These are phyloP conservation scores for Rhododendron kiyosumense DNA, from an alignment of 148 eudicot genomes.

Conservation along the genomic window DNA sequence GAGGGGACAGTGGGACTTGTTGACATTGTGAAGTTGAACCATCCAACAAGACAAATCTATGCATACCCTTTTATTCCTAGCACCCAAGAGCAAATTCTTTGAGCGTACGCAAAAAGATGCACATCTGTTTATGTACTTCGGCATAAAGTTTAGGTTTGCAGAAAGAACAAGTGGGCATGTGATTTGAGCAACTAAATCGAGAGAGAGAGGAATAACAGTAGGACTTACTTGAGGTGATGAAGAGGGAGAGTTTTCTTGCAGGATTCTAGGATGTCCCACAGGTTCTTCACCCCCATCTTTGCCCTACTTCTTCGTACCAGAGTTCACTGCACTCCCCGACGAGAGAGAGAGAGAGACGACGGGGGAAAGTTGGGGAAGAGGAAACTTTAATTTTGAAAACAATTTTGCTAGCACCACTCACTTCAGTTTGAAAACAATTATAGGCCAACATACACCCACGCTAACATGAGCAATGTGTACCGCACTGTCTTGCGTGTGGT, in stretches of 20 bases:
- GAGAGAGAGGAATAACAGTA: neutral
- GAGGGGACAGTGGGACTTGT: slow-evolving; percentile 57
- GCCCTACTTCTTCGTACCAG: neutral
- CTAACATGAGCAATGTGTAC: rapidly evolving
- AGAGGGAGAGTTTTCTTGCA: slow-evolving; percentile 96
- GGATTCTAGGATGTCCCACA: slow-evolving; percentile 87
- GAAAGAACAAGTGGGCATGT: neutral
- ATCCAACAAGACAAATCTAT: slow-evolving; percentile 96
- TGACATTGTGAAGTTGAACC: slow-evolving; percentile 80
- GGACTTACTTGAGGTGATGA: slow-evolving; percentile 81
- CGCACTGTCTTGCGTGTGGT: too few species aligned
- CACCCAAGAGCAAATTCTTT: slow-evolving; percentile 11
- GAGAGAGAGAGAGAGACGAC: neutral
- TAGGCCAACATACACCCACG: too few species aligned
- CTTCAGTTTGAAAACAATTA: too few species aligned
- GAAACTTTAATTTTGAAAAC: neutral
- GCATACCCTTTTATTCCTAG: slow-evolving; percentile 91
- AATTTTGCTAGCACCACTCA: too few species aligned
- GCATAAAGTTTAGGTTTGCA: slow-evolving; percentile 3
- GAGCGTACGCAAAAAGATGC: neutral
- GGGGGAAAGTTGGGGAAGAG: neutral
- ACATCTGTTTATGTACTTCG: neutral
- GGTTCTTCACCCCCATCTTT: slow-evolving; percentile 78
- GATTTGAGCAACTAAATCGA: neutral
- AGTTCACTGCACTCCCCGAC: neutral